A percentile compares a stretch with the other conserved stretches of the same genome.
Evolutionary conservation across 306 rosid species (phyloP).

Genomic region (Quillaja saponaria): DNA sequence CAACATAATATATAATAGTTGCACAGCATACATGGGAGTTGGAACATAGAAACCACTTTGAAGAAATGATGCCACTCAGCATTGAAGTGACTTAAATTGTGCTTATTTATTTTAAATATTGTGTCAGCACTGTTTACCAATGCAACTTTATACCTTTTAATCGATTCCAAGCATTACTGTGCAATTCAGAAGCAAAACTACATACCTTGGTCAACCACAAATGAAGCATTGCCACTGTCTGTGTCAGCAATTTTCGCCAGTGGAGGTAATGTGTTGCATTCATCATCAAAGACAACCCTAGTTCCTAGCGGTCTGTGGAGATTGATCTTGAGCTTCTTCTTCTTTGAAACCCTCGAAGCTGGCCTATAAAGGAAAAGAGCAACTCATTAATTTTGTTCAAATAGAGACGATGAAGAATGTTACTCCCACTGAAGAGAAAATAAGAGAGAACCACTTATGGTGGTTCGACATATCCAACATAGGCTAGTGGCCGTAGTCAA

Average conservation of each 20-base stretch:
- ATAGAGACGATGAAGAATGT: too few relatives aligned
- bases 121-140: slow-evolving; percentile 1
- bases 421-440: too few relatives aligned
- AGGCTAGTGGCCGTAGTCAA: too few relatives aligned
- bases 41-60: too few relatives aligned
- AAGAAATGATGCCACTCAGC: too few relatives aligned
- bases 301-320: slow-evolving; percentile 74
- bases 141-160: background rate
- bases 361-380: slow-evolving; percentile 44
- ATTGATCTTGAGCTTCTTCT: slow-evolving; percentile 85
- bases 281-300: slow-evolving; percentile 83
- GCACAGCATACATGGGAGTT: too few relatives aligned
- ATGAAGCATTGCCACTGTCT: slow-evolving; percentile 37
- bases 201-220: slow-evolving; percentile 66
- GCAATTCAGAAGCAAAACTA: slow-evolving; percentile 16
- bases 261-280: slow-evolving; percentile 74
- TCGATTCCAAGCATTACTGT: slow-evolving; percentile 15
- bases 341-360: slow-evolving; percentile 60
- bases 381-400: slow-evolving; percentile 17
- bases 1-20: too few relatives aligned
- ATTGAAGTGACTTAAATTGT: too few relatives aligned
- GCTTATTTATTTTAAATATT: too few relatives aligned
- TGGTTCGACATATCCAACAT: too few relatives aligned
- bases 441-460: too few relatives aligned
- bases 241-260: slow-evolving; percentile 71